Percentiles rank a stretch among this genome's conserved stretches.
These are phyloP conservation scores for Clathrospora elynae DNA, from an alignment of 2,329 filamentous ascomycete genomes.

Conservation along the genomic window DNA sequence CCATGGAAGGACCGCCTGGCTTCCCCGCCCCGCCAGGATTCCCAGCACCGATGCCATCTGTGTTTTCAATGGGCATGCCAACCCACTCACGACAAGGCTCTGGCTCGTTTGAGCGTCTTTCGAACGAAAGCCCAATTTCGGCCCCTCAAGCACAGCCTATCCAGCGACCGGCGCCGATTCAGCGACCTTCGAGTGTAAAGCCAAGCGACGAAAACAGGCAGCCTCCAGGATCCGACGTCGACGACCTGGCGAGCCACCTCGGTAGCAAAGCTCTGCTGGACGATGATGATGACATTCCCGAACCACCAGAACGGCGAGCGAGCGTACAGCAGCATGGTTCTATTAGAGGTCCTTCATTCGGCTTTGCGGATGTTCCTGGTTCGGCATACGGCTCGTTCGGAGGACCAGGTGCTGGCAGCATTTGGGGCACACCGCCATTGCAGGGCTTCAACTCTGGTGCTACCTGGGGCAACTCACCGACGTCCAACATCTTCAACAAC, in stretches of 20 bases:
- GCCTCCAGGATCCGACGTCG: constrained; percentile 60
- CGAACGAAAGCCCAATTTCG: constrained; percentile 58
- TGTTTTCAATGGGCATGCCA: constrained; percentile 51
- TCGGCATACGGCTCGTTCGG: constrained; percentile 44
- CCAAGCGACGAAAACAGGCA: constrained; percentile 55
- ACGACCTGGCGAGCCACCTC: constrained; percentile 76
- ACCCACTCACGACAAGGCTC: constrained; percentile 79
- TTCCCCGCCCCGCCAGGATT: constrained; percentile 50
- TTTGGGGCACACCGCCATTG: constrained; percentile 51
- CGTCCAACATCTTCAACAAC: constrained; percentile 40
- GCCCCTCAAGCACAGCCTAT: constrained; percentile 71
- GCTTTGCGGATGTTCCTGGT: constrained; percentile 42
- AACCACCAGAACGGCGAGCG: constrained; percentile 61
- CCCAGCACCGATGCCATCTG: constrained; percentile 40
- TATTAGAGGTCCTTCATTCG: constrained; percentile 37
- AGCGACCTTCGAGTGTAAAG: constrained; percentile 76
- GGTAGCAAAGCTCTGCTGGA: constrained; percentile 88
- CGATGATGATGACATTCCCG: constrained; percentile 61
- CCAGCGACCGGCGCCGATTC: constrained; percentile 82
- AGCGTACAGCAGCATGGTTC: constrained; percentile 46
- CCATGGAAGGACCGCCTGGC: constrained; percentile 57
- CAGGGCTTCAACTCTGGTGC: constrained; percentile 48
- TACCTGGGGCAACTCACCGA: constrained; percentile 50
- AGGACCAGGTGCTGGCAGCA: constrained; percentile 39
- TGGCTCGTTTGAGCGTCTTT: constrained; percentile 60